Evolutionary conservation across 2,329 filamentous ascomycete genomes (phyloP), one percentile per base, ranked within the genome.

Genomic region (Alternaria rosae): DNA sequence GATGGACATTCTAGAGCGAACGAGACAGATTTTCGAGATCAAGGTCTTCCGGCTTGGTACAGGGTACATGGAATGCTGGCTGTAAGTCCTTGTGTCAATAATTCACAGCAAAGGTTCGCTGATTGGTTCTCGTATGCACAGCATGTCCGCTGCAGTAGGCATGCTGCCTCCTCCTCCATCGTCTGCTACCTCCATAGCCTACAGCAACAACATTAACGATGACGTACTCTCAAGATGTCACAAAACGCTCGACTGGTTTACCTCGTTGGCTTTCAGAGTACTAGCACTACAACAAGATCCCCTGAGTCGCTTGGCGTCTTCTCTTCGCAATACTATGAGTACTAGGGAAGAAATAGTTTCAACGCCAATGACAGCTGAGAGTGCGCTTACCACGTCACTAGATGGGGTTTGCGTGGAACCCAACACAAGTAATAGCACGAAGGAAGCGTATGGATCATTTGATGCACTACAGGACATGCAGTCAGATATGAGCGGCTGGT

Each of bases 1-100:
- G 3, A 59, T 76, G 26, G 67, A 71, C 7, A 69, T 79, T 8
- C 59, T 80, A 4, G 74, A 76, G 41, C 72, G 68, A n/a, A 69
- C 72, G 0, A 59, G 71, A 6, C 54, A 70, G 9, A 62, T 76
- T 8, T 77, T 76, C 44, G 77, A 80, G 41, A 54, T 69, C 7
- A 79, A 79, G 54, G 66, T 78, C 11, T 70, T 76, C 67, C 75
- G 76, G 9, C 65, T 79, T 11, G 77, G 76, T 9, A 77, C 75
- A 3, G 77, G 73, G 3, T 79, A 76, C 42, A 76, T 78, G 71
- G 76, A 79, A 52, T 77, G 69, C 57, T 78, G 75, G 70, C 62
- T 77, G 47, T 50, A 50, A 32, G 47, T 50, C 21, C 1, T 20
- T 15, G 10, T 21, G 17, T 15, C 20, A 20, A 23, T 5, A 7